Evolutionary conservation across 108 stramenopile genomes (phyloP), one percentile per base, ranked within the genome.

Genomic region (Pseudonitzschia pungens): DNA sequence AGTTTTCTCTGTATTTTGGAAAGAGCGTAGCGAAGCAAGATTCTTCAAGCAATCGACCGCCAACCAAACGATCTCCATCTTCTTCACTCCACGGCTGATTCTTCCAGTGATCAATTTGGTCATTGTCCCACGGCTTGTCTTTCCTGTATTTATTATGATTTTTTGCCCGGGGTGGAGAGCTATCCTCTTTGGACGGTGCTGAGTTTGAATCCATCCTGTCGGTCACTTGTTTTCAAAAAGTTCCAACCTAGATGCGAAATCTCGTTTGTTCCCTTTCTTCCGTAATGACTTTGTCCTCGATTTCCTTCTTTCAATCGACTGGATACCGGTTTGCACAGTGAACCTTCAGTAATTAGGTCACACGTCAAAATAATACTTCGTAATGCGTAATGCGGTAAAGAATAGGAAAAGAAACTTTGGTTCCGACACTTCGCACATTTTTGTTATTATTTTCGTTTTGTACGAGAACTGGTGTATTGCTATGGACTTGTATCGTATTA

Each of bases 121-220:
- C 92, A 56, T 80, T 91, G 84, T 99, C 99, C 99, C 99, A 99
- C 29, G 99, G 98, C 83, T 99, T 99, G 81, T 98, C 97, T 42
- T 92, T 81, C 5, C 98, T 88, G 84, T 99, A 99, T 73, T 96
- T 96, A 74, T 94, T 92, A 82, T 96, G 94, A 71, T 96, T 96
- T 77, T 95, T 96, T 57, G 65, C 75, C 53, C 48, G 54, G 12
- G 75, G 24, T 28, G 28, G 40, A 57, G 71, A 18, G 8, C 40
- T 40, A 40, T 62, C 60, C 16, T 62, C 60, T 6, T 62, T 24
- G 60, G 60, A 62, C 9, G n/a, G 9, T 26, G 24, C 26, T 11
- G 54, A 21, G 1, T 55, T 20, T 24, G 54, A 26, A 55, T 55
- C 26, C 54, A 55, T 55, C 4, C 1, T 55, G 24, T 22, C 50